Evolutionary conservation across 441 rosid genomes (phyloP), one percentile per base, ranked within the genome.

Genomic region (Biscutella auriculata): DNA sequence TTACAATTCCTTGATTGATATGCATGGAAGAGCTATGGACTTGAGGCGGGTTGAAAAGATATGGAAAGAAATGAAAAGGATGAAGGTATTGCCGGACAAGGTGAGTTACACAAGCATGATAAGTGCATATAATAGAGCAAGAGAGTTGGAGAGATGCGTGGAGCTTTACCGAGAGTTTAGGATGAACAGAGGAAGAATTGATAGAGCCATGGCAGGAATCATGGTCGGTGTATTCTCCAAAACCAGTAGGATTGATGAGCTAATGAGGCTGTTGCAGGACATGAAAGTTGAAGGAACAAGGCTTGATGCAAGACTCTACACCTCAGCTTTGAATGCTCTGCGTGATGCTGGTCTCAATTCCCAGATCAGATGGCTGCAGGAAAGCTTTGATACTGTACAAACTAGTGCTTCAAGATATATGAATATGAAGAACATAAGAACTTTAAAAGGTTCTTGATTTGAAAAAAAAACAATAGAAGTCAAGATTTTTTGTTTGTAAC

Each of bases 191-290:
- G 94, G 91, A 13, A 66, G 9, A 25, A 77, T 82, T 6, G 94
- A 90, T 53, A 73, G 72, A 48, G 91, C 79, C 6, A 77, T 90
- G 84, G 95, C 82, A 0, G 94, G 94, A 21, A 81, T 80, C 58
- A 87, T 87, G 94, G 86, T 87, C 3, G 82, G 94, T 4, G 87
- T 90, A 29, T 82, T 83, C 75, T 84, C 95, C 2, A 90, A 90
- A 74, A 75, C 76, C 6, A 77, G 83, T 15, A 63, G 71, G 66
- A 55, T 87, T 2, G 82, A 84, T 25, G 89, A 84, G 76, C 62
- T 90, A 64, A 59, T 90, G 76, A 83, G 73, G 77, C 82, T 90
- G 58, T 61, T 90, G 69, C 73, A 67, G 49, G 94, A 87, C 66
- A 82, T 87, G 79, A 83, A 77, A 62, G 57, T 62, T 6, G 82